Base-by-base conservation (phyloP, 192 early-diverging fungal species). In the Gaertneriomyces semiglobifer region DNA sequence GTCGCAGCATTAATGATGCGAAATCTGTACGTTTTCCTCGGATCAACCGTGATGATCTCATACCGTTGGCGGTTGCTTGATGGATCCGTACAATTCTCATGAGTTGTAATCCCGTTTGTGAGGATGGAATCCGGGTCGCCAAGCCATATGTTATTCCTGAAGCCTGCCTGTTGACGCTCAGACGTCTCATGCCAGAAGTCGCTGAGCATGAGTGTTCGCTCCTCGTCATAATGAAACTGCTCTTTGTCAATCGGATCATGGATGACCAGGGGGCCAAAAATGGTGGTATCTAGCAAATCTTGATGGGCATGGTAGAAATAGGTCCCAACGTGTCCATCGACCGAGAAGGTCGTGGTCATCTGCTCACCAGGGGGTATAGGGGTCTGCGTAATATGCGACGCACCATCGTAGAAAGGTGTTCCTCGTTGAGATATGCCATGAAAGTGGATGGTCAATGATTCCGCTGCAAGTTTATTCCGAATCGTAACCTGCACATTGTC, bases 291-390 rank as follows among this genome's bases (percentile, higher is more conserved):
- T 33, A 1, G 25, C 54, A 56, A 33, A 1, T 56, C 54, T 4
- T 56, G 54, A 33, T 56, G 54, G 14, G 54, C 54, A 20, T 56
- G 54, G 20, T 56, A 56, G 14, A 56, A 56, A 33, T 20, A 56
- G 14, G 54, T 56, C 10, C 54, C 54, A 1, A 33, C 54, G 18
- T 56, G 54, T 1, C 33, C 54, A 11, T 11, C 10, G 14, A 56
- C 54, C 18, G 11, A 11, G 54, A 56, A 56, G 11, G 16, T 33
- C 14, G 4, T 12, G 1, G 54, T 56, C 54, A 56, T 56, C 14
- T 56, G 18, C 20, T 56, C 33, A 1, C 54, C 54, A 20, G 54
- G 14, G 18, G 54, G 54, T 12, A 56, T 56, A 10, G 54, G 18
- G 20, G 16, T 56, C 20, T 56, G 54, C 0, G 14, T 16, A 4